Percentiles rank a stretch among this genome's conserved stretches.
These are phyloP conservation scores for Neurospora sublineolata DNA, from an alignment of 495 filamentous ascomycete genomes.

Conservation along the genomic window DNA sequence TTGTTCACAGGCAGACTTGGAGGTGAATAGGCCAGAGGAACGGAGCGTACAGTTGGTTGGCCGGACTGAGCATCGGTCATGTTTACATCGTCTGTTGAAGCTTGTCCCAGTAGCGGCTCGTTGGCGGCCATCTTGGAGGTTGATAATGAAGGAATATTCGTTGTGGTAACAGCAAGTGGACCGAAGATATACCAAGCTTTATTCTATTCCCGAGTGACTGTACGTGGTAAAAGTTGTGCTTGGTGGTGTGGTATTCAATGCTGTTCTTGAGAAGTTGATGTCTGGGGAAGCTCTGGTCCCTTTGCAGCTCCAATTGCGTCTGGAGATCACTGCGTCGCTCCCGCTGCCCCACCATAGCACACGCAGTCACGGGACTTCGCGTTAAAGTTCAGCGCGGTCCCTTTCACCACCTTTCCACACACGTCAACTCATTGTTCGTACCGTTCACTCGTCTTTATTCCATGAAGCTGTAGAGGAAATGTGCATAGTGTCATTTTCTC, in stretches of 20 bases:
- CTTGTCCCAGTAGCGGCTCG: not conserved
- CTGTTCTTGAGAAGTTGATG: not conserved
- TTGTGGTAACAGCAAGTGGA: not conserved
- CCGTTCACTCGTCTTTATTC: not conserved
- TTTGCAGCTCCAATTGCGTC: not conserved
- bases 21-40: not conserved
- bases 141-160: not conserved
- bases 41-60: constrained; percentile 8
- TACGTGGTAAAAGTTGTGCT: not conserved
- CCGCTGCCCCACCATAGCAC: constrained; percentile 1
- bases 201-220: not conserved
- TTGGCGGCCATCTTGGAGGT: not conserved
- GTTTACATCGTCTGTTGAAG: constrained; percentile 11
- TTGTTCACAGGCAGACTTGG: not conserved
- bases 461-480: not conserved
- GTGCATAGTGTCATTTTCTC: not conserved
- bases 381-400: constrained; percentile 1
- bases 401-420: not conserved
- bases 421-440: not conserved
- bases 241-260: not conserved
- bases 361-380: constrained; percentile 21
- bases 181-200: not conserved
- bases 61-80: constrained; percentile 21
- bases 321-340: not conserved
- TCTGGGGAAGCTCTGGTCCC: not conserved